Evolutionary conservation across 345 rosid species (phyloP), one percentile per base, ranked within the genome.

Genomic region (Syzygium oleosum): DNA sequence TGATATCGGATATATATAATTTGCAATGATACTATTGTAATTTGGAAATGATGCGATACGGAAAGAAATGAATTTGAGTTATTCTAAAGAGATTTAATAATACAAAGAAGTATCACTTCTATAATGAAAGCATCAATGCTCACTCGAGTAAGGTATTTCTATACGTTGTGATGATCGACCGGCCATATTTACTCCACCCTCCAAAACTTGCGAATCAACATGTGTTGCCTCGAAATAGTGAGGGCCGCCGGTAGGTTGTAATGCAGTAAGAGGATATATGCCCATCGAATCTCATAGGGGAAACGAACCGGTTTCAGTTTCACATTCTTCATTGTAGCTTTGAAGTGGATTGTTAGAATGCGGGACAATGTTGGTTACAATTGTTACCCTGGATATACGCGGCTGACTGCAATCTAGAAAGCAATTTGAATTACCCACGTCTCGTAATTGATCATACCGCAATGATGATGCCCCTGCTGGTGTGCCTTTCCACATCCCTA

Each of bases 221-320:
- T 4, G 29, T 6, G 65, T 27, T 59, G 15, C 29, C 31, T 59
- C 6, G 7, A 25, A 2, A 11, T 7, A 21, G 1, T 25, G 65
- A 25, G 65, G 7, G 6, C 15, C 15, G 5, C 61, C 1, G 0
- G 3, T 1, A 56, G 61, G 61, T 12, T 9, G n/a, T 23, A 23
- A 23, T 56, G n/a, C n/a, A 56, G 31, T 59, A 0, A 13, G 29
- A 13, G 31, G 7, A 12, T 5, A 2, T 59, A 0, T 27, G 68
- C 15, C 68, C 8, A 27, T 5, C 65, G 2, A 59, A 4, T 59
- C 14, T 0, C 0, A 7, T 7, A 12, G 16, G 65, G 65, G 14
- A 59, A 59, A 27, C 15, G 16, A 59, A 59, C 3, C 12, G 68
- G 31, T 27, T 59, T 59, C 16, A 12, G 0, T 27, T 27, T 13